Conservation (phyloP, 1,284 basidiomycete genomes). For the Fomitopsis schrenkii region DNA sequence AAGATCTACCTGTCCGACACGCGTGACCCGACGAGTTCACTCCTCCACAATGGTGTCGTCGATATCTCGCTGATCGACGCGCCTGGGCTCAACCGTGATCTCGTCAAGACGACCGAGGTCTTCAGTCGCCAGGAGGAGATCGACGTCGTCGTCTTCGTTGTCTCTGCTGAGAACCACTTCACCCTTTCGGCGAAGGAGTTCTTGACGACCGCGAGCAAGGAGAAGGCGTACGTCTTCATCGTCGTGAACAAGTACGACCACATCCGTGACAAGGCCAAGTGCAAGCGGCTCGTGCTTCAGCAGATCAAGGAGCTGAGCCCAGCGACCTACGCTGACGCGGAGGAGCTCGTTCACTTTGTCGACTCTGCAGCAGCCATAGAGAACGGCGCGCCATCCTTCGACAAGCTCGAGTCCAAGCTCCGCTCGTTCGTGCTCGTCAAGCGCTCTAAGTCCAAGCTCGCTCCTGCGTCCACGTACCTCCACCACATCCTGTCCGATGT, state of each 20-base stretch:
- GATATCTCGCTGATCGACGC: slow-evolving; percentile 99
- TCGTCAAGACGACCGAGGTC: slow-evolving; percentile 91
- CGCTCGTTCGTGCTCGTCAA: slow-evolving; percentile 96
- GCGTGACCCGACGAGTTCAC: slow-evolving; percentile 71
- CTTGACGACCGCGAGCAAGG: slow-evolving; percentile 88
- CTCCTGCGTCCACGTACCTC: slow-evolving; percentile 93
- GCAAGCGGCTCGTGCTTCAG: slow-evolving; percentile 85
- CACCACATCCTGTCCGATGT: slow-evolving; percentile 87
- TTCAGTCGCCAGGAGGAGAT: slow-evolving; percentile 98
- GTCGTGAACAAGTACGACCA: slow-evolving; percentile 99
- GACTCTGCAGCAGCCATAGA: slow-evolving; percentile 77
- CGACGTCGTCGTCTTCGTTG: slow-evolving; percentile 98
- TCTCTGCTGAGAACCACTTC: slow-evolving; percentile 98
- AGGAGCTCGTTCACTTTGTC: slow-evolving; percentile 97
- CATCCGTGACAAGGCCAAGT: slow-evolving; percentile 95
- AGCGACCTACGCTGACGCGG: slow-evolving; percentile 85
- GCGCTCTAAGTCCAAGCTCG: slow-evolving; percentile 92
- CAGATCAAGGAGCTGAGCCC: slow-evolving; percentile 95
- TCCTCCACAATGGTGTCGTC: slow-evolving; percentile 94
- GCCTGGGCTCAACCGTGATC: slow-evolving; percentile 96
- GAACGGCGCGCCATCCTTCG: slow-evolving; percentile 69
- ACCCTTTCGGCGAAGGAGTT: slow-evolving; percentile 96
- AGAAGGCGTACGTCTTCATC: slow-evolving; percentile 98
- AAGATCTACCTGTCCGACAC: slow-evolving; percentile 84
- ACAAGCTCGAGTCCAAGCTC: slow-evolving; percentile 87